Base-by-base conservation (phyloP, 768 basidiomycete species). In the Amanita fuliginea region DNA sequence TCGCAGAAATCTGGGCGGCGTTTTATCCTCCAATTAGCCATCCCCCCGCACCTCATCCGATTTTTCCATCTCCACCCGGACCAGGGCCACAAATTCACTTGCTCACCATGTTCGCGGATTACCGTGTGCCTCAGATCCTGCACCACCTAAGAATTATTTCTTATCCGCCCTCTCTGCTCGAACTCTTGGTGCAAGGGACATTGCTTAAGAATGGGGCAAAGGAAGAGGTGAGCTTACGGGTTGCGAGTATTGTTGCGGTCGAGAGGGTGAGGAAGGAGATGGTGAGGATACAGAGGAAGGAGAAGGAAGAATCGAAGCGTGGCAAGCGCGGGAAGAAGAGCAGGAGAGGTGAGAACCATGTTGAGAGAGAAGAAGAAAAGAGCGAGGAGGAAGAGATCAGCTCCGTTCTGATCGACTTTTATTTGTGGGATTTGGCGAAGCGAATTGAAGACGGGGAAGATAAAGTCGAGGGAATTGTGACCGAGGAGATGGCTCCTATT, bases 71-170 rank as follows among this genome's bases (percentile, higher is more conserved):
- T 13, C 46, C 57, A 6, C 60, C 60, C 8, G 83, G 81, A 5
- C 68, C 81, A 19, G 83, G 81, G 4, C 68, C 81, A 16, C 70
- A 71, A 33, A 86, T 92, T 53, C 71, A 76, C 44, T 67, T 80
- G 43, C 74, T 94, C 9, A 92, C 91, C 18, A 94, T 93, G 92
- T 95, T 95, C 62, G 88, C 92, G 4, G 91, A 94, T 68, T 92
- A 93, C 60, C 80, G 89, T 36, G 86, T 95, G 4, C 91, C 91
- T 1, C 92, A 94, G 60, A 87, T 94, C 51, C 67, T 95, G 24
- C 86, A 94, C 64, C 89, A 90, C 59, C 72, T 94, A 6, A 70
- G 74, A 34, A 81, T 93, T 55, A 69, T 94, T 39, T 64, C 72
- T 1, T 94, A 94, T 65, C 80, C 88, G 0, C 64, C 74, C 0